These are phyloP conservation scores for Juglanconis juglandina DNA, from an alignment of 2,329 filamentous ascomycete species.

Conservation along the genomic window DNA sequence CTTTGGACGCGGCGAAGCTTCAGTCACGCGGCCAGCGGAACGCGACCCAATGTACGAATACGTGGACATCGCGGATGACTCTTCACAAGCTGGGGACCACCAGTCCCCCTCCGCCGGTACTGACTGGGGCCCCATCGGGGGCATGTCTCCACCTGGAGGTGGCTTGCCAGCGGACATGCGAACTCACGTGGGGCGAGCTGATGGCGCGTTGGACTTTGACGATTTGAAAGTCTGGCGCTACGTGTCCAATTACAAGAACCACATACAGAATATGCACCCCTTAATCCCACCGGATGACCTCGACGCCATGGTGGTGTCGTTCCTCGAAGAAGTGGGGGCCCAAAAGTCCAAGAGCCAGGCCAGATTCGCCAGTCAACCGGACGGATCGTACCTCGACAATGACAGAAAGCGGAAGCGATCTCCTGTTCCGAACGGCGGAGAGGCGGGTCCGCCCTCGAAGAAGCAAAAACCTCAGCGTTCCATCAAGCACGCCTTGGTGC, in stretches of 20 bases:
- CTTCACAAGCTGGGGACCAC: constrained; percentile 41
- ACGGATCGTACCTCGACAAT: constrained; percentile 20
- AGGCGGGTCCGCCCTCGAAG: constrained; percentile 32
- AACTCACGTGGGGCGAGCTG: constrained; percentile 34
- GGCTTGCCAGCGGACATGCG: constrained; percentile 32
- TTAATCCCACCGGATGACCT: constrained; percentile 55
- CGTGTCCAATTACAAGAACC: constrained; percentile 54
- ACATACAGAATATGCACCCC: constrained; percentile 65
- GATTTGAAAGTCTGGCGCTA: constrained; percentile 49
- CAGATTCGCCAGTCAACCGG: constrained; percentile 17
- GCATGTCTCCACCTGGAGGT: constrained; percentile 38
- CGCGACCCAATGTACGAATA: constrained; percentile 38
- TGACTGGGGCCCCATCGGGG: constrained; percentile 59
- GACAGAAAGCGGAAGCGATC: constrained; percentile 56
- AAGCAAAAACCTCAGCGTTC: constrained; percentile 58
- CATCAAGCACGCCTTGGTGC: constrained; percentile 75
- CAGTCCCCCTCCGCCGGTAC: constrained; percentile 52
- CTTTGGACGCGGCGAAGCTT: constrained; percentile 75
- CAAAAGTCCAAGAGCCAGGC: constrained; percentile 23
- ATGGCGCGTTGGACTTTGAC: constrained; percentile 54
- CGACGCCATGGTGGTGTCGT: constrained; percentile 49
- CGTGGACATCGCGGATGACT: constrained; percentile 44
- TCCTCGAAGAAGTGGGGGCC: constrained; percentile 46
- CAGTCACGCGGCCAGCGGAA: constrained; percentile 52
- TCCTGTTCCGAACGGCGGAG: constrained; percentile 35